phyloP scores from a whole-genome alignment of 2,329 filamentous ascomycete species.

The Exophiala aquamarina region DNA sequence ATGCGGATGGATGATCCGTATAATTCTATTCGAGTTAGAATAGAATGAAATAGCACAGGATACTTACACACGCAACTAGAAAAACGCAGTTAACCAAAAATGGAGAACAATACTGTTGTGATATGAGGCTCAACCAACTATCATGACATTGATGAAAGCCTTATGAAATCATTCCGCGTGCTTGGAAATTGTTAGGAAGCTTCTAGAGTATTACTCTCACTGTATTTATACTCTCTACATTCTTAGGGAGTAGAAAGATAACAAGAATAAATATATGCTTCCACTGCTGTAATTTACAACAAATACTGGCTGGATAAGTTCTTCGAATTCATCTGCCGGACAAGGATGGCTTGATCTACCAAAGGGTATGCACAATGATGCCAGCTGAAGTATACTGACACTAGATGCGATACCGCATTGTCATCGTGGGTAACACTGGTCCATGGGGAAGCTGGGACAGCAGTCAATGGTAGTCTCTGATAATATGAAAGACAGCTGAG shows the following conservation, averaged over 20 bases:
- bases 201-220: too few relatives aligned
- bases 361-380: conserved; percentile 84
- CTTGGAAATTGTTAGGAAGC: too few relatives aligned
- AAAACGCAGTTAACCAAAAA: conserved; percentile 90
- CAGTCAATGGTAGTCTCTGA: too few relatives aligned
- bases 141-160: too few relatives aligned
- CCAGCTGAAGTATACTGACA: conserved; percentile 93
- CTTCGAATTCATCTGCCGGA: conserved; percentile 48
- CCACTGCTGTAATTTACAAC: too few relatives aligned
- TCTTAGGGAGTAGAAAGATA: too few relatives aligned
- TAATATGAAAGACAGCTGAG: too few relatives aligned
- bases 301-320: conserved; percentile 54
- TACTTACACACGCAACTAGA: conserved; percentile 51
- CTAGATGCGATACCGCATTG: conserved; percentile 73
- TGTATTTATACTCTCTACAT: too few relatives aligned
- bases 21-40: conserved; percentile 31
- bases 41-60: too few relatives aligned
- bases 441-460: conserved; percentile 56
- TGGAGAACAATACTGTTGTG: conserved; percentile 86
- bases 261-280: too few relatives aligned
- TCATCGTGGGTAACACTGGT: conserved; percentile 75
- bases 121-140: too few relatives aligned
- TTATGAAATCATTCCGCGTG: too few relatives aligned
- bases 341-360: conserved; percentile 75
- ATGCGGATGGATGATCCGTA: conserved; percentile 36